Percentiles rank a stretch among this genome's conserved stretches.
phyloP scores from a whole-genome alignment of 768 basidiomycete genomes.

The Podaxis sp. region DNA sequence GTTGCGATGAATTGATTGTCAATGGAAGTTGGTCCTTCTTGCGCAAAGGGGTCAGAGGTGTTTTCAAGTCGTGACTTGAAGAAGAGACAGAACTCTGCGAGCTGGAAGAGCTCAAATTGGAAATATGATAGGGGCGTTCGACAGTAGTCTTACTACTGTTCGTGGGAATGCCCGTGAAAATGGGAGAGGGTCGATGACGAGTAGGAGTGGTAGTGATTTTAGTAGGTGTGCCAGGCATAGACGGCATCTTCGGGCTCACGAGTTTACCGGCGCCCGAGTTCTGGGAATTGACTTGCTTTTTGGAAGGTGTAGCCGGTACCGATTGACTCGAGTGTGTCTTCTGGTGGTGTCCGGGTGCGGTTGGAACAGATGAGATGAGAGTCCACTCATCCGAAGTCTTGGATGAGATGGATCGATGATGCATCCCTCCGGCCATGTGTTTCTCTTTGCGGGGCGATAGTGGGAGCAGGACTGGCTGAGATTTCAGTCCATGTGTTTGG shows the following conservation, averaged over 20 bases:
- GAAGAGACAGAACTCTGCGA: slow-evolving; percentile 9
- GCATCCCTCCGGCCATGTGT: background rate
- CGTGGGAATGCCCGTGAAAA: background rate
- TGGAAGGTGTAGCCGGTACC: background rate
- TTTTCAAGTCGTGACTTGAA: background rate
- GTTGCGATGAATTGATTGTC: background rate
- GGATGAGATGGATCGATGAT: slow-evolving; percentile 3
- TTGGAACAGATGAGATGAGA: background rate
- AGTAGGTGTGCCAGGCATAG: background rate
- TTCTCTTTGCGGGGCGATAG: background rate
- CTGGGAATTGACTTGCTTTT: background rate
- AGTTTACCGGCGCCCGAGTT: background rate
- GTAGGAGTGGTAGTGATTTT: background rate
- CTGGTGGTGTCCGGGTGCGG: background rate
- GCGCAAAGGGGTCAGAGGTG: background rate
- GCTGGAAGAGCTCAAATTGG: slow-evolving; percentile 8
- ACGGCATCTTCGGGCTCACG: slow-evolving; percentile 1
- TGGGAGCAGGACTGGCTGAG: background rate
- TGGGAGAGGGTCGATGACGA: slow-evolving; percentile 9
- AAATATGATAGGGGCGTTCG: background rate
- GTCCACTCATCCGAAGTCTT: slow-evolving; percentile 10
- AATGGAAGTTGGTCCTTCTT: background rate
- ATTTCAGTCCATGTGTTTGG: background rate
- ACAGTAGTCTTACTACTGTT: background rate
- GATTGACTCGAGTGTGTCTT: background rate